A percentile compares a stretch with the other conserved stretches of the same genome.
Evolutionary conservation across 495 filamentous ascomycete species (phyloP).

Genomic region (Penicillium waksmanii): DNA sequence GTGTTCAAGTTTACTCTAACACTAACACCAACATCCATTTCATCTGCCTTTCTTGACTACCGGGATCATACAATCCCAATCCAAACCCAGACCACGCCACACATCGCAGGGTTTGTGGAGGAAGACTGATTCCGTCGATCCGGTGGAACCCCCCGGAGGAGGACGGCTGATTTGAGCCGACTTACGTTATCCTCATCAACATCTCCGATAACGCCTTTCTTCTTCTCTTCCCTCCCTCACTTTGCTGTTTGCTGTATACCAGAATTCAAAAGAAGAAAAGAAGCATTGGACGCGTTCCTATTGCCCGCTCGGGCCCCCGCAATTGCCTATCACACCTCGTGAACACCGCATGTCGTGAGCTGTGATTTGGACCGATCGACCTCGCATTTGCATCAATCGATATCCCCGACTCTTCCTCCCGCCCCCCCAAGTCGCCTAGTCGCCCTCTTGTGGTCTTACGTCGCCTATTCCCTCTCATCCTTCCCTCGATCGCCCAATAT

Average conservation of each 20-base stretch:
- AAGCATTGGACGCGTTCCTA: constrained; percentile 1
- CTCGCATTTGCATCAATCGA: constrained; percentile 2
- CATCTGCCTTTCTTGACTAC: not conserved
- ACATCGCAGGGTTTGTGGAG: not conserved
- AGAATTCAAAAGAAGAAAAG: not conserved
- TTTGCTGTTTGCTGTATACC: not conserved
- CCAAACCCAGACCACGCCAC: not conserved
- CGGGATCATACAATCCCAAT: not conserved
- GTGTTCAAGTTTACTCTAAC: no score
- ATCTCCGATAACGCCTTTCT: not conserved
- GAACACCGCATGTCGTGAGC: constrained; percentile 7
- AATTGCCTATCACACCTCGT: constrained; percentile 5
- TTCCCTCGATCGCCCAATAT: not conserved
- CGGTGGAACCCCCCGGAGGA: constrained; percentile 9
- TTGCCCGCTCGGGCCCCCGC: constrained; percentile 1
- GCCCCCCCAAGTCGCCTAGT: not conserved
- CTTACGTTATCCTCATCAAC: constrained; percentile 11
- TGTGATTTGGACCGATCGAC: constrained; percentile 4
- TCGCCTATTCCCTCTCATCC: not conserved
- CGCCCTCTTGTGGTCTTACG: not conserved
- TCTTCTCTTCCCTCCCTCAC: not conserved
- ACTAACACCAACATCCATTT: no score
- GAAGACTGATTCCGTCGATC: constrained; percentile 8
- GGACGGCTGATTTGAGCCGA: constrained; percentile 4
- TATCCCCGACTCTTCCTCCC: not conserved